Conservation (phyloP, 768 basidiomycete species). For the Mycena crocata region DNA sequence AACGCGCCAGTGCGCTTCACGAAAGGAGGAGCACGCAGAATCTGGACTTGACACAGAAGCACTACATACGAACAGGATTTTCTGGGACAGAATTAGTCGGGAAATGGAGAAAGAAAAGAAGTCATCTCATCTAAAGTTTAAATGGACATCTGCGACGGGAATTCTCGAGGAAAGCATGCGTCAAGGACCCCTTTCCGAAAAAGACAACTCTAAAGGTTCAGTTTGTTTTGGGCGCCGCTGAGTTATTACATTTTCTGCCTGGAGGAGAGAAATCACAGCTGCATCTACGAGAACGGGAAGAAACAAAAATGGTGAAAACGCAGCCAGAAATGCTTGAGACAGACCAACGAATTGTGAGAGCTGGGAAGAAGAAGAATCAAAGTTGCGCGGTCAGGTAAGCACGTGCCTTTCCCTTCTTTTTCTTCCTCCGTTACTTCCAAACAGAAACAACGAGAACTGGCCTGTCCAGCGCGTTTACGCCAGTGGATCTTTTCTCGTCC, state of each 20-base stretch:
- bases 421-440: constrained; percentile 1
- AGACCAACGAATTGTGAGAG: no score
- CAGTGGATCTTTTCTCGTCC: constrained; percentile 9
- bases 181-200: not conserved
- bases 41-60: not conserved
- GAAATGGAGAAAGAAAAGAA: not conserved
- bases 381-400: not conserved
- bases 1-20: not conserved
- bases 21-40: not conserved
- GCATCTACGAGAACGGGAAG: no score
- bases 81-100: not conserved
- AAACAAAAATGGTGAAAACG: no score
- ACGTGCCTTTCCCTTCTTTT: no score
- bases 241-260: not conserved
- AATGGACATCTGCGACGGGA: not conserved
- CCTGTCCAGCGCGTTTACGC: not conserved
- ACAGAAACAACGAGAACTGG: constrained; percentile 13
- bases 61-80: not conserved
- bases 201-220: not conserved
- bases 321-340: no score
- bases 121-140: constrained; percentile 10
- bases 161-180: constrained; percentile 3
- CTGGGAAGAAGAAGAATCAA: not conserved
- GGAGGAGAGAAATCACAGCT: no score
- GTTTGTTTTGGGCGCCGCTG: not conserved